Conservation (phyloP, 176 grass and related monocot genomes). For the Carex myosuroides region DNA sequence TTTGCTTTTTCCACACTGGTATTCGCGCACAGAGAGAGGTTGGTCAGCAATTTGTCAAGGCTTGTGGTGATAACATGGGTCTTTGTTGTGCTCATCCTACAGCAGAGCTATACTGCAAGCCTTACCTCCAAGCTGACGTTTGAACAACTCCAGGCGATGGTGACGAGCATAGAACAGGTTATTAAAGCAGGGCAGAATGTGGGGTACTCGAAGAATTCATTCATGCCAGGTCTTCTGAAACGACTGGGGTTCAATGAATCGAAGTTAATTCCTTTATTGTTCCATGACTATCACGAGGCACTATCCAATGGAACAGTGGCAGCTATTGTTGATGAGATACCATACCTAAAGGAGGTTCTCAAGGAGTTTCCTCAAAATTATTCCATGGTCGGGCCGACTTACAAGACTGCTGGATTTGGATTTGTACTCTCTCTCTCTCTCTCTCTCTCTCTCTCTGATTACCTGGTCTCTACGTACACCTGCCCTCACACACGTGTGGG, state of each 20-base stretch:
- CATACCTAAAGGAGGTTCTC: constrained; percentile 72
- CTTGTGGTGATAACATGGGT: constrained; percentile 54
- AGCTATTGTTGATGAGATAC: constrained; percentile 78
- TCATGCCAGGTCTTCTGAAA: constrained; percentile 54
- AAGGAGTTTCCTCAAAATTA: constrained; percentile 41
- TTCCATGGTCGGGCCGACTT: constrained; percentile 59
- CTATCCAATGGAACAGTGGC: constrained; percentile 56
- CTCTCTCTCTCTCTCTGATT: background rate
- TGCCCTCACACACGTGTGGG: background rate
- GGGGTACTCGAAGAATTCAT: constrained; percentile 69
- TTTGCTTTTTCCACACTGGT: constrained; percentile 74
- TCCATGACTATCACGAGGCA: constrained; percentile 25
- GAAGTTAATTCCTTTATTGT: background rate
- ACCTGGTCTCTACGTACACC: background rate
- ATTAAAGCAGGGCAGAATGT: constrained; percentile 35
- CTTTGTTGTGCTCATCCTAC: constrained; percentile 74
- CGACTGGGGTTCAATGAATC: constrained; percentile 45
- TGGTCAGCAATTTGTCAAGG: constrained; percentile 61
- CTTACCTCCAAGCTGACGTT: constrained; percentile 75
- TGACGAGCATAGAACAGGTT: constrained; percentile 51
- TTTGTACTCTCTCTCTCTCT: constrained; percentile 45
- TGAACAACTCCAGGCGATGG: constrained; percentile 72
- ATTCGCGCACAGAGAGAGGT: constrained; percentile 58
- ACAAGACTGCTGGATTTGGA: constrained; percentile 79
- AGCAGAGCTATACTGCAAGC: constrained; percentile 79